Conservation (phyloP, 2,329 filamentous ascomycete genomes). For the Stromatinia cepivora region DNA sequence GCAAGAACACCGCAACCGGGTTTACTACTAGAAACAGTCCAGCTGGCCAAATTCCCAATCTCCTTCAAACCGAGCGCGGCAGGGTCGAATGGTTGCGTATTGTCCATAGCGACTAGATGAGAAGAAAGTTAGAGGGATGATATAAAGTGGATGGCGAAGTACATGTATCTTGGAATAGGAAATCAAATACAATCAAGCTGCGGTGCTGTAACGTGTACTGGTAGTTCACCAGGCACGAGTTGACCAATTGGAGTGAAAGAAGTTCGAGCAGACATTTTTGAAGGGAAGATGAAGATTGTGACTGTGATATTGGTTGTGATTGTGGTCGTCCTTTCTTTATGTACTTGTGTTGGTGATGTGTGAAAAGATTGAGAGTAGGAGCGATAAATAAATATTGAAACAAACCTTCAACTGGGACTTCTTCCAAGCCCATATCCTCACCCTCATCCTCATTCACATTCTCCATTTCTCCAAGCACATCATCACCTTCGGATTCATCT, state of each 20-base stretch:
- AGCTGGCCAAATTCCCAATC: conserved; percentile 79
- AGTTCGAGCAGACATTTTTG: neutral
- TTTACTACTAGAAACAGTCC: conserved; percentile 80
- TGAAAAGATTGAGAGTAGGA: neutral
- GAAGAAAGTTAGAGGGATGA: conserved; percentile 19
- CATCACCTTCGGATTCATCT: conserved; percentile 2
- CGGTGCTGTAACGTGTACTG: neutral
- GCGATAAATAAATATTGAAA: neutral
- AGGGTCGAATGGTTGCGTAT: conserved; percentile 50
- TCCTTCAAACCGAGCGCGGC: conserved; percentile 64
- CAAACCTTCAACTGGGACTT: conserved; percentile 21
- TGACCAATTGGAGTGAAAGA: neutral
- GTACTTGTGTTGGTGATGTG: neutral
- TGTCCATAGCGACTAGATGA: conserved; percentile 39
- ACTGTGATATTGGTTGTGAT: neutral
- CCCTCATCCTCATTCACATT: conserved; percentile 23
- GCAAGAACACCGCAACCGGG: conserved; percentile 77
- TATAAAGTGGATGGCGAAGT: neutral
- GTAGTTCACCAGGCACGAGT: neutral
- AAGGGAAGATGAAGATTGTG: neutral
- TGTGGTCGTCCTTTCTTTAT: neutral
- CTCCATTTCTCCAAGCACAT: neutral
- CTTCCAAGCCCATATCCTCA: conserved; percentile 24
- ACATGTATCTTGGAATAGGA: neutral
- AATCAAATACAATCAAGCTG: neutral